Evolutionary conservation across 495 filamentous ascomycete species (phyloP).

Genomic region (Aspergillus incahuasiensis): DNA sequence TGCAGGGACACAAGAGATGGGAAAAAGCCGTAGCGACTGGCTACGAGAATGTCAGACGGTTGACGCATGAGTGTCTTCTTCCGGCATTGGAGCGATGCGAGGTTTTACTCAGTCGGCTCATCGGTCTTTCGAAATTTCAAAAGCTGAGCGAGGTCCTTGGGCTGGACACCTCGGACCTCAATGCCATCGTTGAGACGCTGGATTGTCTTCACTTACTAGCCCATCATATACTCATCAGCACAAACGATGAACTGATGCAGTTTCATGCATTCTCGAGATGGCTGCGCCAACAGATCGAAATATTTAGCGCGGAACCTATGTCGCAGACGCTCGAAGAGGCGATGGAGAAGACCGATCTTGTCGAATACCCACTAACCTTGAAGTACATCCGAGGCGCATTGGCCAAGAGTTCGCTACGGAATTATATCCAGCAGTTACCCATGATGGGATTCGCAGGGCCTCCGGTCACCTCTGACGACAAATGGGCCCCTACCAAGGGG

Average conservation of each 20-base stretch:
- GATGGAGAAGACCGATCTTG: slow-evolving; percentile 40
- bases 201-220: slow-evolving; percentile 67
- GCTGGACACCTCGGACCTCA: slow-evolving; percentile 54
- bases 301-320: slow-evolving; percentile 41
- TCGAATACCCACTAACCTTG: slow-evolving; percentile 44
- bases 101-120: slow-evolving; percentile 75
- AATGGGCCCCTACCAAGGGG: slow-evolving; percentile 35
- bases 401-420: slow-evolving; percentile 41
- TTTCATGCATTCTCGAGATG: slow-evolving; percentile 78
- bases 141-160: slow-evolving; percentile 62
- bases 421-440: slow-evolving; percentile 42
- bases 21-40: slow-evolving; percentile 77
- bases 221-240: slow-evolving; percentile 64
- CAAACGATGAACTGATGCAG: slow-evolving; percentile 72
- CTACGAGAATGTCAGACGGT: slow-evolving; percentile 67
- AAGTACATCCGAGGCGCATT: slow-evolving; percentile 51
- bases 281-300: slow-evolving; percentile 81
- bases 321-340: slow-evolving; percentile 44
- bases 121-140: slow-evolving; percentile 81
- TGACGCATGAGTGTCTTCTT: slow-evolving; percentile 81
- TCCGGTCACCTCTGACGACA: slow-evolving; percentile 23
- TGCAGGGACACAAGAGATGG: slow-evolving; percentile 90
- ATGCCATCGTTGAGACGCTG: slow-evolving; percentile 63
- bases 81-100: slow-evolving; percentile 80
- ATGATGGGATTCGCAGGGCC: slow-evolving; percentile 33